These are phyloP conservation scores for Rubus idaeus DNA, from an alignment of 306 rosid genomes.

Conservation along the genomic window DNA sequence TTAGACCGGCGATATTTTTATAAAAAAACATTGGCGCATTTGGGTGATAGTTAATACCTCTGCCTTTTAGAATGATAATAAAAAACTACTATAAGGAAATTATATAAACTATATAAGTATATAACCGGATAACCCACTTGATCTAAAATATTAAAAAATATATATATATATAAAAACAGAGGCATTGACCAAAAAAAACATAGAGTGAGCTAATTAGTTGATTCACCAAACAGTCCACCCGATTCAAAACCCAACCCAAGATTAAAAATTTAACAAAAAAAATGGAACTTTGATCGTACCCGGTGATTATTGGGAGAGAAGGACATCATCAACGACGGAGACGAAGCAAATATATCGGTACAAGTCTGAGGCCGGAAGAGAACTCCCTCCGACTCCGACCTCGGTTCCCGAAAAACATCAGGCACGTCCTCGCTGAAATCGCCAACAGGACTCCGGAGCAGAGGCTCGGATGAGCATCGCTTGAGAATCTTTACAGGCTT, in stretches of 20 bases:
- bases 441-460: conserved; percentile 14
- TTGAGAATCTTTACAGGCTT: conserved; percentile 41
- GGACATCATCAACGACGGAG: conserved; percentile 48
- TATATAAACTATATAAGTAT: background rate
- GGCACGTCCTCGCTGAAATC: conserved; percentile 14
- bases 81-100: background rate
- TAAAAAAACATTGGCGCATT: too few species aligned
- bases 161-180: too few species aligned
- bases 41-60: too few species aligned
- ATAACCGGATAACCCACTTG: background rate
- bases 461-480: conserved; percentile 67
- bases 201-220: background rate
- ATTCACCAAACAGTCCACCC: conserved; percentile 11
- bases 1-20: too few species aligned
- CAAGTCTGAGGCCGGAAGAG: conserved; percentile 48
- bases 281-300: conserved; percentile 3
- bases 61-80: background rate
- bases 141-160: background rate
- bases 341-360: conserved; percentile 46
- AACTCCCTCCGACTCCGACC: conserved; percentile 22
- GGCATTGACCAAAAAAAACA: background rate
- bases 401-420: background rate
- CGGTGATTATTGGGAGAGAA: conserved; percentile 40
- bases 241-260: background rate
- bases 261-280: background rate